Evolutionary conservation across 208 protist genomes (phyloP).

Genomic region (Acanthamoeba quina): DNA sequence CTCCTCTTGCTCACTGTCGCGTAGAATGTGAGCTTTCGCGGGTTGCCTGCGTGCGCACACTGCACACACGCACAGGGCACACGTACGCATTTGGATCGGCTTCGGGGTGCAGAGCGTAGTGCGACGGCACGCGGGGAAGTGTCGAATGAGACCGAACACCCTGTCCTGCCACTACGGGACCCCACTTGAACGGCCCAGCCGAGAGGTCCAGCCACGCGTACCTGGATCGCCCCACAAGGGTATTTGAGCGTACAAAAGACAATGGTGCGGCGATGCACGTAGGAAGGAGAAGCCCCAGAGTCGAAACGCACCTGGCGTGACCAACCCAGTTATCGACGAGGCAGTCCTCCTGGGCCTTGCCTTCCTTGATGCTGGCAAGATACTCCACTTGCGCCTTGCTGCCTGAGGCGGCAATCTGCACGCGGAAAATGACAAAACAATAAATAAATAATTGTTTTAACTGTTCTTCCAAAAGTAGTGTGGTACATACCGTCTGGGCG

Average conservation of each 20-base stretch:
- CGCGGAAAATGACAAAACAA: not conserved
- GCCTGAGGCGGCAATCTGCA: not conserved
- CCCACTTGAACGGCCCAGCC: slow-evolving; percentile 44
- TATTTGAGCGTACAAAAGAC: not conserved
- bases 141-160: slow-evolving; percentile 25
- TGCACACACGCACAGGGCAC: not conserved
- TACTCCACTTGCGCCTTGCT: not conserved
- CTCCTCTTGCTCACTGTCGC: too few species aligned
- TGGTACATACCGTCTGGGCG: not conserved
- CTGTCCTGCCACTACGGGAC: slow-evolving; percentile 16
- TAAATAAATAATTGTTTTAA: not conserved
- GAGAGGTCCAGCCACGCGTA: slow-evolving; percentile 11
- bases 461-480: too few species aligned
- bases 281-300: too few species aligned
- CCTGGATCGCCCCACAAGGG: not conserved
- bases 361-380: not conserved
- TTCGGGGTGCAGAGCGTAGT: slow-evolving; percentile 37
- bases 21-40: not conserved
- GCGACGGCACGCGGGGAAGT: not conserved
- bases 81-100: not conserved
- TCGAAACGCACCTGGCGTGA: not conserved
- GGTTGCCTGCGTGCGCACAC: not conserved
- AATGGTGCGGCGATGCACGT: not conserved
- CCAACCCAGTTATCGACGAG: slow-evolving; percentile 61
- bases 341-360: slow-evolving; percentile 37